phyloP scores from a whole-genome alignment of 805 yeast species.

The Spathaspora gorwiae region DNA sequence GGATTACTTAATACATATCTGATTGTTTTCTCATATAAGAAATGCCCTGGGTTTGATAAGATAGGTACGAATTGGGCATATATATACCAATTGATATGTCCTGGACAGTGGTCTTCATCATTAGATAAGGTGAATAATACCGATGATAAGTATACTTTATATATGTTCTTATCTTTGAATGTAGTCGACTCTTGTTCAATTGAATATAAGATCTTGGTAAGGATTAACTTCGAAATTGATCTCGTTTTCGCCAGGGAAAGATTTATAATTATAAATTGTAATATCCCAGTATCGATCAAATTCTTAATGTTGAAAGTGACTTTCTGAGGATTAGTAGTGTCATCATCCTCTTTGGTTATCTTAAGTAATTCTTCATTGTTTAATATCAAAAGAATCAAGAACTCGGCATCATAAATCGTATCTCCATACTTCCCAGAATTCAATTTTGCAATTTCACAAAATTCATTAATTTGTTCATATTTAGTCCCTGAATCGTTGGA shows the following conservation, averaged over 20 bases:
- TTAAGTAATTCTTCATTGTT: slow-evolving; percentile 62
- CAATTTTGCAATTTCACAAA: slow-evolving; percentile 17
- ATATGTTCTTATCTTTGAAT: slow-evolving; percentile 54
- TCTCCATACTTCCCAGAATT: slow-evolving; percentile 17
- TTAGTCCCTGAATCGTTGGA: slow-evolving; percentile 3
- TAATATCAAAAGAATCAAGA: slow-evolving; percentile 55
- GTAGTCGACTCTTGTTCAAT: slow-evolving; percentile 23
- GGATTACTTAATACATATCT: slow-evolving; percentile 64
- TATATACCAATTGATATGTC: slow-evolving; percentile 51
- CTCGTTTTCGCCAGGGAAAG: slow-evolving; percentile 33
- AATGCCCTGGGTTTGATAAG: slow-evolving; percentile 65
- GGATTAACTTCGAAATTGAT: slow-evolving; percentile 38
- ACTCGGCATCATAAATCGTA: slow-evolving; percentile 62
- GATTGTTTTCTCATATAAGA: slow-evolving; percentile 64
- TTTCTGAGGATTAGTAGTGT: slow-evolving; percentile 8
- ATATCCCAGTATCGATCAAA: slow-evolving; percentile 52
- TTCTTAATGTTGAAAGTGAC: slow-evolving; percentile 48
- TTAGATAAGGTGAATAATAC: slow-evolving; percentile 31
- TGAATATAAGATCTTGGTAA: slow-evolving; percentile 42
- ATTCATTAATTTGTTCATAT: slow-evolving; percentile 22
- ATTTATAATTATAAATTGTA: slow-evolving; percentile 47
- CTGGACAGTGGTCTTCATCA: slow-evolving; percentile 15
- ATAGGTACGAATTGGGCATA: slow-evolving; percentile 55
- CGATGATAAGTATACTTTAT: slow-evolving; percentile 51
- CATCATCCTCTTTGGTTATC: slow-evolving; percentile 18